Base-by-base conservation (phyloP, 2,329 filamentous ascomycete genomes). In the Madurella mycetomatis region DNA sequence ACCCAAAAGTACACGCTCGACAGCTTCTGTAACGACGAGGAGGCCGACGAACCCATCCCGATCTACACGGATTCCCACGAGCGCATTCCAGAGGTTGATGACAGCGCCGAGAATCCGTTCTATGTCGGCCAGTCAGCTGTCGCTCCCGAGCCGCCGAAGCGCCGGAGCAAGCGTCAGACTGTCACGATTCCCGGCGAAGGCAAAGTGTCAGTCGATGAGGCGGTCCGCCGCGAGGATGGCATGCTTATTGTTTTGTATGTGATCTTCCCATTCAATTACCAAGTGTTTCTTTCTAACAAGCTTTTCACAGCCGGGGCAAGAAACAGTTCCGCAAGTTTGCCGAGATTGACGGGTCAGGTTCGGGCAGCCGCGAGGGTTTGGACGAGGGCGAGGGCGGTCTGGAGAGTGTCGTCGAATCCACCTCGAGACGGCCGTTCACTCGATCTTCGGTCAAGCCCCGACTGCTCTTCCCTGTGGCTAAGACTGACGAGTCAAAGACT, bases 61-160 rank as follows among this genome's bases (percentile, higher is more conserved):
- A 89, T 92, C 64, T 92, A 84, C 66, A 91, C 86, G 41, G 88
- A 94, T 68, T 83, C 88, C 1, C 86, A 90, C 60, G 91, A 95
- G 62, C 84, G 86, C 51, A 71, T 91, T 41, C 89, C 89, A 17
- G 79, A 84, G 59, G 73, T 82, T 41, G 87, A 90, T 63, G 67
- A 72, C n/a, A 83, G 78, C 60, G 71, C 75, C 7, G 83, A 85
- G 25, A 94, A 92, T 66, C 88, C 88, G 1, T 94, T 92, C 68
- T 80, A 84, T 56, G 81, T 78, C 49, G 74, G 75, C 43, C 65
- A 72, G 37, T 60, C 73, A 53, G 56, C 66, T 18, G 53, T 70
- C 45, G 68, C 73, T 55, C 69, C 67, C 11, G 72, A 74, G 56
- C 73, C 75, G 18, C 65, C 67, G 54, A 78, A 72, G 62, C 78